Evolutionary conservation across 306 rosid genomes (phyloP), one percentile per base, ranked within the genome.

Genomic region (Dalbergia cultrata): DNA sequence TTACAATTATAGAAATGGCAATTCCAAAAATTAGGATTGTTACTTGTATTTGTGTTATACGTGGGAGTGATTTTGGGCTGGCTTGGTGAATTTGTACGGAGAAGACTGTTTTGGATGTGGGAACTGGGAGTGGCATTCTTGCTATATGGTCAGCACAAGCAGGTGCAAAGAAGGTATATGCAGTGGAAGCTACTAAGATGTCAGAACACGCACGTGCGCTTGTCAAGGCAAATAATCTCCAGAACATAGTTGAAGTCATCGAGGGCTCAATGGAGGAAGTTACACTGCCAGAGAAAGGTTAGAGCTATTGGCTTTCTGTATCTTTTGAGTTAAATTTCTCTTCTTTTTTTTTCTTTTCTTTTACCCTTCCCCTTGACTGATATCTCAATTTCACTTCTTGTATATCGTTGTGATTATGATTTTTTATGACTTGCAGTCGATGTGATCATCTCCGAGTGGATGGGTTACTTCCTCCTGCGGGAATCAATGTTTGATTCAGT

Each of bases 401-500:
- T 22, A 10, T 33, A n/a, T 66, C 65, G 0, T 44, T 72, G 70
- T 60, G 57, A 62, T 72, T 72, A 2, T 37, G 41, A 37, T 37
- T 37, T 5, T 7, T 37, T 37, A 44, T 80, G 13, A 71, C 70
- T 76, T 86, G 81, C 90, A 93, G 99, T 95, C 75, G 99, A 95
- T 69, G 99, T 95, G 68, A 95, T 95, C 17, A 93, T 95, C 79
- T 95, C 99, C 3, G 98, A 95, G 89, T 95, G 99, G 99, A 95
- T 95, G 99, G 99, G 99, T 64, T 95, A 95, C 84, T 95, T 95
- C 85, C 98, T 95, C 72, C 88, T 95, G 76, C 96, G 99, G 19
- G 99, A 95, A 72, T 95, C 99, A 21, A 95, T 95, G 99, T 93
- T 95, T 87, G 99, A 95, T 90, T 95, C 99, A 0, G 99, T 95